Base-by-base conservation (phyloP, 257 asterid species). In the Petunia axillaris region DNA sequence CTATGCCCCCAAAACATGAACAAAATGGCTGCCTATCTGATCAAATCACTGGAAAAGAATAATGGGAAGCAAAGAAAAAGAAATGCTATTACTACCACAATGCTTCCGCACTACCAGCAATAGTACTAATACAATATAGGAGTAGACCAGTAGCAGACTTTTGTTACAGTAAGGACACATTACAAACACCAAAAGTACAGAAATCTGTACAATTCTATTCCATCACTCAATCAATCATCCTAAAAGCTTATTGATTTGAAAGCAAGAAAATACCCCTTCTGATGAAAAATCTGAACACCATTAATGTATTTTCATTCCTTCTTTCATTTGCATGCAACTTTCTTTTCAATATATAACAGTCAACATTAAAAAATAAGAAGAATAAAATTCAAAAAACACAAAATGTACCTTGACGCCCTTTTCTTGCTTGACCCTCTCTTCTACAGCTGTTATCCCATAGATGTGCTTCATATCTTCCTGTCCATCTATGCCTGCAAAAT, bases 371-470 rank as follows among this genome's bases (percentile, higher is more conserved):
- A 9, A 75, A 44, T 50, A 8, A 11, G 1, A 11, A 63, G 48
- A 54, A 15, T 35, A 55, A 44, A 38, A 76, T 15, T 6, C 6
- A 3, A n/a, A 40, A 38, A 36, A 64, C 25, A 8, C 8, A 36
- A 44, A 15, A 40, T 3, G 55, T 15, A 43, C 99, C 99, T 96
- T 96, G 99, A 87, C 99, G 98, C 83, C 99, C 98, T 88, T 96
- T 96, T 88, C 98, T 94, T 4, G 98, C 98, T 87, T 94, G 98
- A 41, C 99, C 99, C 78, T 96, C 99, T 64, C 98, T 91, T 83
- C 98, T 90, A 87, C 98, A 94, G 97, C 98, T 94, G 90, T 96
- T 96, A 85, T 96, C 99, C 99, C 99, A 96, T 36, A 95, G 97
- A 90, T 94, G 99, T 80, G 99, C 99, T 87, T 96, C 99, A 76